These are phyloP conservation scores for Monilinia aucupariae DNA, from an alignment of 2,329 filamentous ascomycete genomes.

Conservation along the genomic window DNA sequence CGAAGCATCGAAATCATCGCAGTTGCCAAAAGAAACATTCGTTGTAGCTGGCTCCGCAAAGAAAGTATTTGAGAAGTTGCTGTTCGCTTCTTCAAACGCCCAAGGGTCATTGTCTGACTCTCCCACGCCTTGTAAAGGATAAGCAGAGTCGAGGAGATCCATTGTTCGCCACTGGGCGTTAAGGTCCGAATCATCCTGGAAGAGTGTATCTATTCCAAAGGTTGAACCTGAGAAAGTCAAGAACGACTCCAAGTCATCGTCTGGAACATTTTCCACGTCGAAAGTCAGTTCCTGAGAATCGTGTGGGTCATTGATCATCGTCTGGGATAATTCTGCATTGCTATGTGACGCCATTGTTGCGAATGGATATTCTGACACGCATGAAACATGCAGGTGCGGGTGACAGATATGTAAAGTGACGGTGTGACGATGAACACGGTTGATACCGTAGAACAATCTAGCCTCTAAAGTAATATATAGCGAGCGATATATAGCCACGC, in stretches of 20 bases:
- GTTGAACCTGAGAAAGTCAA: not conserved
- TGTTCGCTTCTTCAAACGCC: not conserved
- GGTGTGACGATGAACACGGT: not conserved
- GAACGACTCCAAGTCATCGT: not conserved
- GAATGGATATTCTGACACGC: not conserved
- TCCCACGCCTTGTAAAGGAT: not conserved
- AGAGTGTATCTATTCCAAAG: not conserved
- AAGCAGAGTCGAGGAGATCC: not conserved
- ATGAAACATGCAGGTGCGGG: not conserved
- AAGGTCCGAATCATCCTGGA: not conserved
- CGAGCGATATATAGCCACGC: too few relatives aligned
- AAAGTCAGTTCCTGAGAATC: not conserved
- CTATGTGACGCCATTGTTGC: not conserved
- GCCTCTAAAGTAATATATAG: not conserved
- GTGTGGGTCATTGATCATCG: not conserved
- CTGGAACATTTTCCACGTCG: not conserved
- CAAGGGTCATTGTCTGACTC: not conserved
- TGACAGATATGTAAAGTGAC: too few relatives aligned
- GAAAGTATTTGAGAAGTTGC: not conserved
- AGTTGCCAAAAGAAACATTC: not conserved
- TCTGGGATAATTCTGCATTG: not conserved
- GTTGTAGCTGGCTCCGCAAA: not conserved
- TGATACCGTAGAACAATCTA: not conserved
- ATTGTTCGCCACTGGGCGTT: constrained; percentile 2
- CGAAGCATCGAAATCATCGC: not conserved